A percentile compares a stretch with the other conserved stretches of the same genome.
Evolutionary conservation across 2,329 filamentous ascomycete genomes (phyloP).

Genomic region (Pleurostoma richardsiae): DNA sequence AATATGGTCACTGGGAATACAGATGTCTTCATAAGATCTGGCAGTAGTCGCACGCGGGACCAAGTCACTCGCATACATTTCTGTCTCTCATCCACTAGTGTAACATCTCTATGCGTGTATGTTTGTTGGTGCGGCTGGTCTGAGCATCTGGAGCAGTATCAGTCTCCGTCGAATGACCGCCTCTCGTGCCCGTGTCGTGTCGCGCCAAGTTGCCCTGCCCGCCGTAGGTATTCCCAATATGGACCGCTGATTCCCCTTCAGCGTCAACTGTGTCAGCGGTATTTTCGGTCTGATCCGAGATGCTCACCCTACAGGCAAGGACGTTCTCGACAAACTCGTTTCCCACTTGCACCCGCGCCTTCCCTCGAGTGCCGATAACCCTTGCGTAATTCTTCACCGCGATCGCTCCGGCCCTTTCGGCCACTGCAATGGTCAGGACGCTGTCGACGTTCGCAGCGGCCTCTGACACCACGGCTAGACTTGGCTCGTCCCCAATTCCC

Average conservation of each 20-base stretch:
- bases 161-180: too few species aligned
- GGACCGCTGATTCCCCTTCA: slow-evolving; percentile 1
- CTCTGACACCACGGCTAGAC: slow-evolving; percentile 10
- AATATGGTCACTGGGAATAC: too few species aligned
- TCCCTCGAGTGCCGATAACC: slow-evolving; percentile 2
- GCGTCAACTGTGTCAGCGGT: slow-evolving; percentile 2
- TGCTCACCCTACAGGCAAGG: neutral
- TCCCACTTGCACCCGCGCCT: slow-evolving; percentile 1
- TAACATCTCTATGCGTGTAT: too few species aligned
- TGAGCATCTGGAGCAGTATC: too few species aligned
- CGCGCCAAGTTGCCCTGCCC: too few species aligned
- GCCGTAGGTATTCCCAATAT: slow-evolving; percentile 1
- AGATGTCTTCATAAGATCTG: too few species aligned
- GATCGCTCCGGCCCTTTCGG: slow-evolving; percentile 3
- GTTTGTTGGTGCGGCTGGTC: too few species aligned
- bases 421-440: slow-evolving; percentile 11
- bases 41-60: too few species aligned
- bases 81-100: too few species aligned
- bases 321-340: slow-evolving; percentile 1
- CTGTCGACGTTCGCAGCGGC: slow-evolving; percentile 8
- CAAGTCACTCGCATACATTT: too few species aligned
- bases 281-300: slow-evolving; percentile 3
- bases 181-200: too few species aligned
- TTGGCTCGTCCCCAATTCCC: slow-evolving; percentile 14
- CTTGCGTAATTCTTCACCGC: slow-evolving; percentile 4